Base-by-base conservation (phyloP, 371 early-diverging fungal species). In the Mucor racemosus region DNA sequence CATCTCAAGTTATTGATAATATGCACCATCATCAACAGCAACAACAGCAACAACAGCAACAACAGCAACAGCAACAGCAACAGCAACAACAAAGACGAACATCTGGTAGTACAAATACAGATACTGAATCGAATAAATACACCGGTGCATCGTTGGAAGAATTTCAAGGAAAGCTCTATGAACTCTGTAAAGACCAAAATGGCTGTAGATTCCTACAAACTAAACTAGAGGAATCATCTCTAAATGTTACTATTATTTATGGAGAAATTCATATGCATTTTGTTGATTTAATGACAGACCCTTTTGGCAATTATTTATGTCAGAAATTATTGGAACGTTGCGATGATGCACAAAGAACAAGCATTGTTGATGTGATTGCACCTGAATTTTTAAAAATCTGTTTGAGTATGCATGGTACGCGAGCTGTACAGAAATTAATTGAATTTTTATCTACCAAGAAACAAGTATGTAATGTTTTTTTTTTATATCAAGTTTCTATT, bases 331-430 rank as follows among this genome's bases (percentile, higher is more conserved):
- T 95, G 44, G 95, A 95, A 72, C 82, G 84, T 70, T 91, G 92
- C 68, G 84, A 76, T 38, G 92, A 94, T 66, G 81, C 78, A 4
- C 95, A 96, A 76, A 83, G 91, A 35, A 88, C 86, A 3, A 75
- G 76, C 58, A 87, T 95, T 63, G 86, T 95, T 11, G 84, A 89
- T 44, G 84, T 74, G 5, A 90, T 94, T 0, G 85, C 92, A 0
- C 87, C 90, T 1, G 90, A 92, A 17, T 71, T 99, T 35, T 85
- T 92, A 36, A 81, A 76, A 38, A 92, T 98, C 48, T 91, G 94
- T 41, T 74, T 95, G 58, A 97, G 97, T 78, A 93, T 96, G 89
- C 98, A 99, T 76, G 99, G 99, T 7, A 99, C 99, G 38, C 85
- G 99, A 55, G 99, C 98, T 11, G 91, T 95, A 40, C 98, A 99